Percentiles rank a stretch among this genome's conserved stretches.
Evolutionary conservation across 169 alveolate species (phyloP).

Genomic region (Blepharisma undulans): DNA sequence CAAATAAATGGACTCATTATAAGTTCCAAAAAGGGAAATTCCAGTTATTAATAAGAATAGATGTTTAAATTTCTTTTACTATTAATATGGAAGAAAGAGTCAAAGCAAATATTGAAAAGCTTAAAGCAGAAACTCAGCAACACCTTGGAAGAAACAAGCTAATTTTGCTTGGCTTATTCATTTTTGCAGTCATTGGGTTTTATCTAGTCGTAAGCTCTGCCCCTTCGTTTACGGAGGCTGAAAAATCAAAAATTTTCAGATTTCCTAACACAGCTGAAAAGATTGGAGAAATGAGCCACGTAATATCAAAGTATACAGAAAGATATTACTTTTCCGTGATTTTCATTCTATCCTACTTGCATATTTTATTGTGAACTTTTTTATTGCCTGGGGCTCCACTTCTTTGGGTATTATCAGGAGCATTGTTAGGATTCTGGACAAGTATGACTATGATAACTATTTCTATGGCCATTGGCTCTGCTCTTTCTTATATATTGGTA

Average conservation of each 20-base stretch:
- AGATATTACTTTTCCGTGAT: not conserved
- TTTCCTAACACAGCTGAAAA: not conserved
- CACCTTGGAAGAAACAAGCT: not conserved
- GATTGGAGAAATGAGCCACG: not conserved
- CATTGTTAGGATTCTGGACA: constrained; percentile 68
- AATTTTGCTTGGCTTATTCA: not conserved
- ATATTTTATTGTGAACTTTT: constrained; percentile 69
- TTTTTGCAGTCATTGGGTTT: not conserved
- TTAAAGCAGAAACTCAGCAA: constrained; percentile 29
- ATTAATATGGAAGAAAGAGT: not conserved
- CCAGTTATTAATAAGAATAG: not conserved
- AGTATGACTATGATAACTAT: constrained; percentile 64
- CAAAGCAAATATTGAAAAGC: constrained; percentile 7
- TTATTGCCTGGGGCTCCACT: constrained; percentile 85
- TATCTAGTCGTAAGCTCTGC: not conserved
- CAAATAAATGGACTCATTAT: not conserved
- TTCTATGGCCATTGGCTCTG: constrained; percentile 79
- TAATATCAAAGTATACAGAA: constrained; percentile 2
- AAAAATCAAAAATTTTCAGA: not conserved
- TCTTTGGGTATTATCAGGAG: constrained; percentile 74
- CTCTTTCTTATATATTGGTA: constrained; percentile 65
- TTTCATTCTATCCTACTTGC: constrained; percentile 64
- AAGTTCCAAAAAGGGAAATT: not conserved
- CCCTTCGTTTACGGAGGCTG: not conserved
- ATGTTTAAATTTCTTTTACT: not conserved